These are phyloP conservation scores for Neofusicoccum laricinum DNA, from an alignment of 2,329 filamentous ascomycete species.

Conservation along the genomic window DNA sequence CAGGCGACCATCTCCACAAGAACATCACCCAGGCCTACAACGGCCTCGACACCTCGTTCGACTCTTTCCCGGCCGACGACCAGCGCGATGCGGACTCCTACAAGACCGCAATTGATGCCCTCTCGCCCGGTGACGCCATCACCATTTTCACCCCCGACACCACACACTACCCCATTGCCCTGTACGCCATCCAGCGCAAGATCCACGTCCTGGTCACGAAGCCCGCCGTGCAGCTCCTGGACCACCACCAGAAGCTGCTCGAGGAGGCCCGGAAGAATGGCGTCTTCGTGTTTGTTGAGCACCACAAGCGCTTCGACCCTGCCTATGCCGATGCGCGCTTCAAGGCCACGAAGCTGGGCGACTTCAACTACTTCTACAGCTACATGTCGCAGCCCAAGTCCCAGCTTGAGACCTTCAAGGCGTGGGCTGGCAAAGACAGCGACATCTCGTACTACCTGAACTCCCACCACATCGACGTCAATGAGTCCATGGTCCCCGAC, in stretches of 20 bases:
- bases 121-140: constrained; percentile 80
- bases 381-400: constrained; percentile 95
- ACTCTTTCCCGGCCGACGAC: constrained; percentile 75
- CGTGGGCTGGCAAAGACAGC: constrained; percentile 86
- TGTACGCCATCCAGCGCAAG: constrained; percentile 84
- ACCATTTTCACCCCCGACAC: constrained; percentile 95
- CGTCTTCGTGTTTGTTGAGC: constrained; percentile 90
- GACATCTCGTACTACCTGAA: constrained; percentile 97
- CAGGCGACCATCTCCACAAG: constrained; percentile 77
- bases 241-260: constrained; percentile 74
- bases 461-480: constrained; percentile 89
- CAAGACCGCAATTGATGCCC: constrained; percentile 81
- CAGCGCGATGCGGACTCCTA: constrained; percentile 75
- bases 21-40: constrained; percentile 91
- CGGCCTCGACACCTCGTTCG: constrained; percentile 79
- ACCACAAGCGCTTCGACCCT: constrained; percentile 95
- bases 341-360: constrained; percentile 72
- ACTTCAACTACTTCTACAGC: constrained; percentile 98
- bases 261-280: constrained; percentile 68
- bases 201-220: constrained; percentile 94
- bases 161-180: constrained; percentile 86
- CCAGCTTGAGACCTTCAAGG: constrained; percentile 90
- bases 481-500: constrained; percentile 84
- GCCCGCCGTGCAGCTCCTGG: constrained; percentile 81
- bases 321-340: constrained; percentile 85